Base-by-base conservation (phyloP, 805 yeast species). In the Schwanniomyces polymorphus region DNA sequence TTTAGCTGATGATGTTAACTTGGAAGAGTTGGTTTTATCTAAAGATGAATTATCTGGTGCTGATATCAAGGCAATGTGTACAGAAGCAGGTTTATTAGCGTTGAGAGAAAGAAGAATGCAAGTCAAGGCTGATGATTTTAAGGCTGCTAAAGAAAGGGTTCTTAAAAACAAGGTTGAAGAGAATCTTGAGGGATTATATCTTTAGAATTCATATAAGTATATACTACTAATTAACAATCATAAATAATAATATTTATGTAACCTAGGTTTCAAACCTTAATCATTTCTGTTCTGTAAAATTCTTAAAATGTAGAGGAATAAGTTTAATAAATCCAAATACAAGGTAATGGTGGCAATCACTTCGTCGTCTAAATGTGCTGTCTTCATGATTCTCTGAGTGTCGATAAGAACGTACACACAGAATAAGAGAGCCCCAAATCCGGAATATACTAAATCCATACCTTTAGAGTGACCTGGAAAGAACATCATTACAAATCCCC, bases 11-110 rank as follows among this genome's bases (percentile, higher is more conserved):
- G 97, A 91, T 57, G 96, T 91, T 44, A 89, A 89, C 57, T 78
- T 91, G 51, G 97, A 90, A 55, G 95, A 88, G 61, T 80, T 92
- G 57, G 95, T 92, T 37, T 86, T 85, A 48, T 77, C 92, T 28
- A 92, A 91, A 78, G 97, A 92, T 66, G 98, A 94, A 48, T 77
- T 94, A 53, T 88, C 97, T 8, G 98, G 98, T 51, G 98, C 98
- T 4, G 98, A 92, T 68, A 94, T 92, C 57, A 92, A 92, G 73
- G 98, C 97, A 47, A 90, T 92, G 53, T 91, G 97, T 67, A 91
- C 98, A 1, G 98, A 92, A 67, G 97, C 98, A 1, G 98, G 98
- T 47, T 78, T 92, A 72, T 80, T 91, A 61, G 98, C 98, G 1
- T 76, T 92, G 63, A 85, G 98, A 69, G 98, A 92, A 68, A 85